A percentile compares a stretch with the other conserved stretches of the same genome.
Conservation (phyloP, 192 early-diverging fungal species). For the Anaeromyces robustus region DNA sequence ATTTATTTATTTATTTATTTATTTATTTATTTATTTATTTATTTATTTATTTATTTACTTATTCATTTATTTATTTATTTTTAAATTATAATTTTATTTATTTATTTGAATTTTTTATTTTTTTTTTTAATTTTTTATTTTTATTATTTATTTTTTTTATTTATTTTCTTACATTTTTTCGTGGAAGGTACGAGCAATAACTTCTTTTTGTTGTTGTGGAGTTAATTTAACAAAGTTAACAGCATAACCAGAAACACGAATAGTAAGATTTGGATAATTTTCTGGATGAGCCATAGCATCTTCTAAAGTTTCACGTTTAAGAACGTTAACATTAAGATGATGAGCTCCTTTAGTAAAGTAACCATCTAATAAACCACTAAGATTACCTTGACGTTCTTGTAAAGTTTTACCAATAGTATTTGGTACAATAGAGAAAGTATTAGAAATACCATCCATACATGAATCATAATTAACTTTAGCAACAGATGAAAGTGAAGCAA, state of each 20-base stretch:
- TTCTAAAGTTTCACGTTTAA: constrained; percentile 8
- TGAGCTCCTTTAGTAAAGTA: constrained; percentile 6
- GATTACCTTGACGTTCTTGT: constrained; percentile 3
- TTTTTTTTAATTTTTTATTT: too few relatives aligned
- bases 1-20: too few relatives aligned
- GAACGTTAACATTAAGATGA: constrained; percentile 9
- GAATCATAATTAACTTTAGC: constrained; percentile 11
- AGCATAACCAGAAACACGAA: constrained; percentile 8
- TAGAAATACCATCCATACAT: constrained; percentile 9
- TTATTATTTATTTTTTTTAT: too few relatives aligned
- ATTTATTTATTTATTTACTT: too few relatives aligned
- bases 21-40: too few relatives aligned
- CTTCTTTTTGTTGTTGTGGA: constrained; percentile 7
- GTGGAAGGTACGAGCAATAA: constrained; percentile 5
- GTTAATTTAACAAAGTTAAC: constrained; percentile 8
- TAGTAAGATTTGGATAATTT: constrained; percentile 11
- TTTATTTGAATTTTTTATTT: too few relatives aligned
- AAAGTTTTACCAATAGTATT: constrained; percentile 2
- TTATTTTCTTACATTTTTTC: too few relatives aligned
- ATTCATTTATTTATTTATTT: too few relatives aligned
- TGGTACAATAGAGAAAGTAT: constrained; percentile 10
- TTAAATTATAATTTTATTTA: too few relatives aligned
- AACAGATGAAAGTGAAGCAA: constrained; percentile 5
- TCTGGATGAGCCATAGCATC: constrained; percentile 10
- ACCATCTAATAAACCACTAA: constrained; percentile 3